Percentiles rank a stretch among this genome's conserved stretches.
Evolutionary conservation across 208 protist genomes (phyloP).

Genomic region (Leishmania braziliensis): DNA sequence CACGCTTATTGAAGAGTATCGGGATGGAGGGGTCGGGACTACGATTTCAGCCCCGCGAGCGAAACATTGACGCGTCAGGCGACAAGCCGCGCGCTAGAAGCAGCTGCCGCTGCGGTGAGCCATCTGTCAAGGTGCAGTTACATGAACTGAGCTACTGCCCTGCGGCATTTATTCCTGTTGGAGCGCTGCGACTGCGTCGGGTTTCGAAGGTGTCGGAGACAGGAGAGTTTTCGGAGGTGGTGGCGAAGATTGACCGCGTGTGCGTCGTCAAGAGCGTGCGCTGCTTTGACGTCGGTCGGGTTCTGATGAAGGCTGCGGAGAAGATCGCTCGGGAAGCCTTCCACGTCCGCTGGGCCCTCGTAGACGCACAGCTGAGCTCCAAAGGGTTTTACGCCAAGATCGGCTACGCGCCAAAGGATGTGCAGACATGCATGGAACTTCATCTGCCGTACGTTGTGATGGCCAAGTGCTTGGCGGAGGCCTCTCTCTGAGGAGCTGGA

Average conservation of each 20-base stretch:
- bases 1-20: constrained; percentile 27
- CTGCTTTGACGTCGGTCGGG: constrained; percentile 27
- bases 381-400: constrained; percentile 41
- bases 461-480: constrained; percentile 33
- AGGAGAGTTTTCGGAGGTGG: constrained; percentile 35
- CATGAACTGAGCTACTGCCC: constrained; percentile 20
- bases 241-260: constrained; percentile 46
- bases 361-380: constrained; percentile 32
- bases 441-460: constrained; percentile 25
- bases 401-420: constrained; percentile 37
- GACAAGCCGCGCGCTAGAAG: not conserved
- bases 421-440: constrained; percentile 25
- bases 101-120: not conserved
- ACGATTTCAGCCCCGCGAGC: constrained; percentile 25
- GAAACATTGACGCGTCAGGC: not conserved
- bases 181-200: constrained; percentile 36
- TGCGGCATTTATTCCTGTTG: constrained; percentile 28
- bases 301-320: constrained; percentile 46
- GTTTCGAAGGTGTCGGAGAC: constrained; percentile 26
- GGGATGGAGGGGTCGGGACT: constrained; percentile 34
- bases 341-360: constrained; percentile 35
- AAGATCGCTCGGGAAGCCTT: constrained; percentile 37
- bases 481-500: constrained; percentile 15
- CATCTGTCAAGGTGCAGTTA: not conserved
- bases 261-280: constrained; percentile 42